phyloP scores from a whole-genome alignment of 768 basidiomycete species.

The Coprinellus aureogranulatus region DNA sequence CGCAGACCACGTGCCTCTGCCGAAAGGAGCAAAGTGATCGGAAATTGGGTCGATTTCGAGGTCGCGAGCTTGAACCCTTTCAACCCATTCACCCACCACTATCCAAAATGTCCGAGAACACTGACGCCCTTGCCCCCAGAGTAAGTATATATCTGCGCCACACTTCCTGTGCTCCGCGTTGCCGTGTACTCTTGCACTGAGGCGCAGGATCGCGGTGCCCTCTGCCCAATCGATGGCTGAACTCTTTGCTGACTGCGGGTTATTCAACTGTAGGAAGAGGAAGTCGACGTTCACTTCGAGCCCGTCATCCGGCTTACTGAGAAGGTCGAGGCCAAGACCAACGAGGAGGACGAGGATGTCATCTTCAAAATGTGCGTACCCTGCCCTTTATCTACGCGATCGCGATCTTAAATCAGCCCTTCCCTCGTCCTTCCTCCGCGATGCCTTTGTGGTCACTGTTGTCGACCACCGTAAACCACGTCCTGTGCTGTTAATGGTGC shows the following conservation, averaged over 20 bases:
- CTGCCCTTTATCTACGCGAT: constrained; percentile 30
- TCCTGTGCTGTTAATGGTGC: constrained; percentile 7
- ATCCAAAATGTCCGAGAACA: constrained; percentile 52
- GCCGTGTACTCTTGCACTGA: not conserved
- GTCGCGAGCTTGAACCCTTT: constrained; percentile 17
- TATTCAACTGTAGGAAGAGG: constrained; percentile 59
- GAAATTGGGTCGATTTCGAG: constrained; percentile 11
- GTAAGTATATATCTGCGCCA: constrained; percentile 44
- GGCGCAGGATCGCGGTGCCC: constrained; percentile 4
- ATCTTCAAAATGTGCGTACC: constrained; percentile 90
- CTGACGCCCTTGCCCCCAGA: constrained; percentile 69
- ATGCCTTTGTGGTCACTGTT: too few species aligned
- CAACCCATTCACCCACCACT: constrained; percentile 20
- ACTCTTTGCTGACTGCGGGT: constrained; percentile 11
- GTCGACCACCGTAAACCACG: constrained; percentile 18
- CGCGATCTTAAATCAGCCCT: constrained; percentile 27
- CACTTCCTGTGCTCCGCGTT: not conserved
- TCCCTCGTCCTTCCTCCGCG: too few species aligned
- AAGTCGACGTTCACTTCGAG: constrained; percentile 88
- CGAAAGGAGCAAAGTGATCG: constrained; percentile 10
- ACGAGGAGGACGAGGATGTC: constrained; percentile 90
- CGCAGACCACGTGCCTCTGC: constrained; percentile 6
- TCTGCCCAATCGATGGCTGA: constrained; percentile 16
- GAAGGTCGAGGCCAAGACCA: constrained; percentile 91
- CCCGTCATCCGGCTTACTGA: constrained; percentile 96